Percentiles rank a stretch among this genome's conserved stretches.
Evolutionary conservation across 2,329 filamentous ascomycete genomes (phyloP).

Genomic region (Fusarium mundagurra): DNA sequence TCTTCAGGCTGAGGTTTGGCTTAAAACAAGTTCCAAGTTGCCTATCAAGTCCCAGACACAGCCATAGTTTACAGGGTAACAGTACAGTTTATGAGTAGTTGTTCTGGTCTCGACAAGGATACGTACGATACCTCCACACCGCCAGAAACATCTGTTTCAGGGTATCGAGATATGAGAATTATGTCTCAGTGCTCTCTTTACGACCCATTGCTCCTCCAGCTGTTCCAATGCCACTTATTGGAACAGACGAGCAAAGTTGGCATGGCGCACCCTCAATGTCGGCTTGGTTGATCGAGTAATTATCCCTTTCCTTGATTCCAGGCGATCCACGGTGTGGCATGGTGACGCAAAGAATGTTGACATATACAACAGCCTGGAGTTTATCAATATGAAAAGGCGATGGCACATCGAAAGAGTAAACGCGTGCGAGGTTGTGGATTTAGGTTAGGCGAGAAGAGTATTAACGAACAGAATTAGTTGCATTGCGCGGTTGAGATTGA

Average conservation of each 20-base stretch:
- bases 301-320: neutral
- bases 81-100: neutral
- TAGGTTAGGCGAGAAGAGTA: neutral
- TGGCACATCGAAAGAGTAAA: neutral
- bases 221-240: neutral
- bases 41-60: neutral
- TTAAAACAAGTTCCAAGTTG: neutral
- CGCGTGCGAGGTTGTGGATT: neutral
- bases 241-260: constrained; percentile 5
- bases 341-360: neutral
- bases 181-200: neutral
- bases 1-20: neutral
- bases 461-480: neutral
- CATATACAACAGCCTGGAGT: neutral
- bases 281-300: neutral
- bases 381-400: neutral
- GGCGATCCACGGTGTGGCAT: neutral
- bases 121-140: constrained; percentile 24
- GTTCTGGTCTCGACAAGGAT: constrained; percentile 18
- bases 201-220: neutral
- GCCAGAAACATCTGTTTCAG: constrained; percentile 36
- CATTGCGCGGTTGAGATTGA: neutral
- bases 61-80: constrained; percentile 21
- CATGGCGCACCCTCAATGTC: neutral
- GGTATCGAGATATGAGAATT: constrained; percentile 24